These are phyloP conservation scores for Cytospora chrysosperma DNA, from an alignment of 2,329 filamentous ascomycete genomes.

Conservation along the genomic window DNA sequence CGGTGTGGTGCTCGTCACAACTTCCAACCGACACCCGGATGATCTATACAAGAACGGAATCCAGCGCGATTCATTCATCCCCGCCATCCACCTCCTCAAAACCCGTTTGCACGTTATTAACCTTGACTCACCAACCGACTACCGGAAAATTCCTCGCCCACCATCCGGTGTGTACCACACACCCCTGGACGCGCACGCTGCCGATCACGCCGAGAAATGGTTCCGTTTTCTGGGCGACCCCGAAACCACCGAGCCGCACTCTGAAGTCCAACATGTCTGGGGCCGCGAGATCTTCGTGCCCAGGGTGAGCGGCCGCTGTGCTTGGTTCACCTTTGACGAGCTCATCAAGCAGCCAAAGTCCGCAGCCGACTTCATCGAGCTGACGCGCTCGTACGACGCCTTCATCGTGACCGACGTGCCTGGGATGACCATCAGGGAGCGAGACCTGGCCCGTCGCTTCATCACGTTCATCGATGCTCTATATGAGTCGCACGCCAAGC, in stretches of 20 bases:
- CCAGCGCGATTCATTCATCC: slow-evolving; percentile 91
- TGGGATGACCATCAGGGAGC: slow-evolving; percentile 81
- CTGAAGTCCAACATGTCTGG: slow-evolving; percentile 83
- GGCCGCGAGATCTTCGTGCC: slow-evolving; percentile 87
- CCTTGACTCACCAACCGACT: slow-evolving; percentile 92
- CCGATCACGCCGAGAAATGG: slow-evolving; percentile 87
- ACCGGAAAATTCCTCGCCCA: slow-evolving; percentile 92
- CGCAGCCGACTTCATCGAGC: slow-evolving; percentile 91
- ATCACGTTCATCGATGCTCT: slow-evolving; percentile 98
- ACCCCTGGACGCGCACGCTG: slow-evolving; percentile 74
- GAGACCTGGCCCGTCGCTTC: slow-evolving; percentile 87
- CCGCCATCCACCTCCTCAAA: slow-evolving; percentile 91
- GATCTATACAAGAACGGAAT: slow-evolving; percentile 98
- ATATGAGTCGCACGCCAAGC: slow-evolving; percentile 89
- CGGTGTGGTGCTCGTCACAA: slow-evolving; percentile 94
- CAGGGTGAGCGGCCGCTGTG: slow-evolving; percentile 80
- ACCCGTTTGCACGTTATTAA: slow-evolving; percentile 83
- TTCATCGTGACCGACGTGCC: slow-evolving; percentile 92
- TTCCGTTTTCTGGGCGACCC: slow-evolving; percentile 91
- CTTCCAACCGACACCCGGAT: slow-evolving; percentile 92
- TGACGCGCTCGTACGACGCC: slow-evolving; percentile 84
- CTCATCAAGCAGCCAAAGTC: slow-evolving; percentile 85
- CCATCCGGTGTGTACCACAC: slow-evolving; percentile 93
- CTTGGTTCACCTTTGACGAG: slow-evolving; percentile 90
- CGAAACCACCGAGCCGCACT: slow-evolving; percentile 70